Evolutionary conservation across 148 eudicot species (phyloP).

Genomic region (Cornus suecica): DNA sequence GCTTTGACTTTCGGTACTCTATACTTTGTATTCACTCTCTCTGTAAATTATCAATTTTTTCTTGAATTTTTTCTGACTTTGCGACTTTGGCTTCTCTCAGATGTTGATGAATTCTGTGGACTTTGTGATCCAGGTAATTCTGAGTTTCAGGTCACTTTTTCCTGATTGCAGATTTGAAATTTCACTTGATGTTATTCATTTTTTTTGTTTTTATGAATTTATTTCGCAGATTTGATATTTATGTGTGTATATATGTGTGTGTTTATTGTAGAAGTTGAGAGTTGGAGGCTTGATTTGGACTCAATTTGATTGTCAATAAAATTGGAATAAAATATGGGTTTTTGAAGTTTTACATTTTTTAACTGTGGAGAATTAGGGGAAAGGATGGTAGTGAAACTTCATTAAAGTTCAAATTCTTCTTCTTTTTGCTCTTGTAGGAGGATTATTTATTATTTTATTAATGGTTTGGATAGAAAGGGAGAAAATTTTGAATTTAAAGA

Average conservation of each 20-base stretch:
- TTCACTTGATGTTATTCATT: slow-evolving; percentile 8
- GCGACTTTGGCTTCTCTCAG: slow-evolving; percentile 37
- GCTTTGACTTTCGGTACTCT: slow-evolving; percentile 68
- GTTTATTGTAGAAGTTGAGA: background rate
- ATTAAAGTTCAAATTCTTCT: background rate
- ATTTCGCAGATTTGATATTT: background rate
- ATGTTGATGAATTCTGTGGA: slow-evolving; percentile 87
- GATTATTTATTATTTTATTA: too few species aligned
- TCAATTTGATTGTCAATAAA: background rate
- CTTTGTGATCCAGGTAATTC: slow-evolving; percentile 90
- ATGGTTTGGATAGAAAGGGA: too few species aligned
- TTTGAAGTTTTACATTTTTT: background rate
- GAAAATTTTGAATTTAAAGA: background rate
- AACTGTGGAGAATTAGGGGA: background rate
- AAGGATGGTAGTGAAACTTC: background rate
- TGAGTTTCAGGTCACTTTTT: background rate
- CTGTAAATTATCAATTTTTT: background rate
- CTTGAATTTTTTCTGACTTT: background rate
- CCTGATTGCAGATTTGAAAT: slow-evolving; percentile 9
- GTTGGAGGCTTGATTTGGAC: background rate
- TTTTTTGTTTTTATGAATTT: background rate
- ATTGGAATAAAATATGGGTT: too few species aligned
- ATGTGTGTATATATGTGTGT: background rate
- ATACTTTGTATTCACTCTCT: background rate
- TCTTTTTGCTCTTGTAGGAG: background rate